Base-by-base conservation (phyloP, 306 rosid genomes). In the Ammopiptanthus mongolicus region DNA sequence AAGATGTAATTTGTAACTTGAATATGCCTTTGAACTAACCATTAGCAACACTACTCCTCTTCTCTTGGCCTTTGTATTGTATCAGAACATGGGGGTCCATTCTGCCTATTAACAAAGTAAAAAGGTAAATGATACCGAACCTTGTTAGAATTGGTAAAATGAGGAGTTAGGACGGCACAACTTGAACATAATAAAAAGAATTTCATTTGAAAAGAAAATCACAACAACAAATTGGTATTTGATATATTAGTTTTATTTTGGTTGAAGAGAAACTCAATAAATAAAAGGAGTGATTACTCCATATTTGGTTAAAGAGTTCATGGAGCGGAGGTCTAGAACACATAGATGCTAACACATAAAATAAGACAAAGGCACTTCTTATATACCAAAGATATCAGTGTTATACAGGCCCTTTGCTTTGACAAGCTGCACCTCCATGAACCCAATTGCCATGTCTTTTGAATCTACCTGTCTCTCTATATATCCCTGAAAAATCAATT, bases 31-130 rank as follows among this genome's bases (percentile, higher is more conserved):
- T 31, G 44, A 73, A 41, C 84, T 17, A 74, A 92, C 97, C 91
- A 59, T 70, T 57, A 31, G 97, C 94, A 2, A 88, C 87, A 31
- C 61, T 48, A 80, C 92, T 92, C 81, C 78, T 91, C 61, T 51
- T 88, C 75, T 91, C 98, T 67, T 91, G 98, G 64, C 84, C 85
- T 77, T 84, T 86, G 81, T 94, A 91, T 73, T 90, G 88, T 33
- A 91, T 79, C 73, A 88, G 59, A 65, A 88, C 97, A 53, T 88
- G 88, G 0, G 96, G 97, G 58, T 94, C 96, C 82, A 91, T 88
- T 12, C 83, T 53, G 68, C 81, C 97, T 91, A 61, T 47, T 7
- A 50, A 29, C 19, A 75, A 44, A 12, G 23, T 14, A 41, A 60
- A 31, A 8, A 3, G 44, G 50, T 29, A 39, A 31, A 39, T 14